Base-by-base conservation (phyloP, 768 basidiomycete genomes). In the Neoboletus magnificus region DNA sequence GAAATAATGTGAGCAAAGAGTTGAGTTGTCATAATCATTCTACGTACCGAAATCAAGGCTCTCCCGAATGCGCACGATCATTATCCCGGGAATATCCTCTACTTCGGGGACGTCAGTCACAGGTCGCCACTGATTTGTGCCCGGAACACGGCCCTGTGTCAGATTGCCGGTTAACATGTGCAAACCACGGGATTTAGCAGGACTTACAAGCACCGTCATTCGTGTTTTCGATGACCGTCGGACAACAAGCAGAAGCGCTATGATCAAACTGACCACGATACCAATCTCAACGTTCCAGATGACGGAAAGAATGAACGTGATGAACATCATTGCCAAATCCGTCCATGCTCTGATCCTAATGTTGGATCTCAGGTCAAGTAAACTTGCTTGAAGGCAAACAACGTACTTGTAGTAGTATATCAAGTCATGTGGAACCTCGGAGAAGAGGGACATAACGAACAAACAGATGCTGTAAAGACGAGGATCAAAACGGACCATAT, bases 221-320 rank as follows among this genome's bases (percentile, higher is more conserved):
- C 93, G 80, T 2, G 93, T 82, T 63, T 82, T 87, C 4, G 95
- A 93, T 1, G 93, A 93, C 35, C 92, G 86, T 60, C 87, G 86
- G 5, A 98, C 91, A 45, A 97, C 92, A 32, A 98, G 79, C 1
- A 98, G 75, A 39, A 98, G 79, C 32, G 93, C 93, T 54, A 94
- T 83, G 40, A 93, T 84, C 59, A 98, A 76, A 59, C 91, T 91
- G 61, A 91, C 85, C n/a, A 89, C 83, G 41, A 98, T 85, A 15
- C 96, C 96, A 52, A 92, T 85, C 76, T 98, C 94, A 53, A 98
- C 85, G 60, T 88, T 86, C 85, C 92, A 94, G 23, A 97, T 71
- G 52, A 97, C 84, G 2, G 93, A 93, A 51, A 91, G 82, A 58
- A 86, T 63, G 72, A 98, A 97, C 0, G 97, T 98, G 49, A 94